Evolutionary conservation across 768 basidiomycete genomes (phyloP).

Genomic region (Lactarius akahatsu): DNA sequence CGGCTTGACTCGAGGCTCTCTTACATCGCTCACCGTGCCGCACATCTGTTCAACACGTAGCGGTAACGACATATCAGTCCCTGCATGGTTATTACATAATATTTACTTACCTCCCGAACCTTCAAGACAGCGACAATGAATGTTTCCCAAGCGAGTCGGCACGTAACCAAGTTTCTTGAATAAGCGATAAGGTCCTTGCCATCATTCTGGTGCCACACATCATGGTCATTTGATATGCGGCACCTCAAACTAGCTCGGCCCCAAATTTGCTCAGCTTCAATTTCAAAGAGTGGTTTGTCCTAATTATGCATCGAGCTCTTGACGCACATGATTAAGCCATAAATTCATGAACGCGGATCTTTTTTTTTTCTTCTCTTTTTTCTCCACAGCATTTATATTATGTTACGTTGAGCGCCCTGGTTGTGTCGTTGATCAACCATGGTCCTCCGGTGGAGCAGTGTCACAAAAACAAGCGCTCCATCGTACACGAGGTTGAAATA

Average conservation of each 20-base stretch:
- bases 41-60: not conserved
- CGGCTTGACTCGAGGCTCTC: not conserved
- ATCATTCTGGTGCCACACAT: not conserved
- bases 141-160: not conserved
- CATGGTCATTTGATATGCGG: not conserved
- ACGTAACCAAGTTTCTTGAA: not conserved
- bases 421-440: not conserved
- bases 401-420: not conserved
- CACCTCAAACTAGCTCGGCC: not conserved
- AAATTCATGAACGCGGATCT: not conserved
- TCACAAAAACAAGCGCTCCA: not conserved
- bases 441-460: not conserved
- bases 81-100: not conserved
- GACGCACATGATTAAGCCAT: not conserved
- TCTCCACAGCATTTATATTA: not conserved
- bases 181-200: not conserved
- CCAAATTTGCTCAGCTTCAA: not conserved
- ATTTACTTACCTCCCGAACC: not conserved
- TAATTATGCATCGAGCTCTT: not conserved
- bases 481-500: not conserved
- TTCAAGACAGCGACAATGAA: not conserved
- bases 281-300: not conserved
- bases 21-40: not conserved
- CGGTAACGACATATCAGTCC: not conserved
- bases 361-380: not conserved